Evolutionary conservation across 805 yeast species (phyloP).

Genomic region (Pichia eremophila): DNA sequence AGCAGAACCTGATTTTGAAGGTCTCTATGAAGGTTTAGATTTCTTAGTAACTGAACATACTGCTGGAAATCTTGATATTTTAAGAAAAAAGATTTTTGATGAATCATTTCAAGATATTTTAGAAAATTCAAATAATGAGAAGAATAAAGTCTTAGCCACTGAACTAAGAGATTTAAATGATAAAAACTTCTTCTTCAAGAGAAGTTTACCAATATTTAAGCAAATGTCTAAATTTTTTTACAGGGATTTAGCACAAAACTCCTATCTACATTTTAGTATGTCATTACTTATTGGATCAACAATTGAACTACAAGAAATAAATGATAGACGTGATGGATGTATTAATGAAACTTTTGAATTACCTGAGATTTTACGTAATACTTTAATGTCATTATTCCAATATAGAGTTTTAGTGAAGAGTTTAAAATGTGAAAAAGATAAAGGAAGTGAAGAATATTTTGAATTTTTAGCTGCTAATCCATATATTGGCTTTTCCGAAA

Average conservation of each 20-base stretch:
- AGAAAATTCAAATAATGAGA: constrained; percentile 13
- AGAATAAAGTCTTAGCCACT: constrained; percentile 13
- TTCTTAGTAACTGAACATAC: constrained; percentile 11
- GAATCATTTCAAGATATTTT: constrained; percentile 19
- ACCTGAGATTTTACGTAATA: constrained; percentile 17
- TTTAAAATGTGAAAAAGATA: neutral
- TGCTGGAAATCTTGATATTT: constrained; percentile 21
- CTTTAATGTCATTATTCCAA: constrained; percentile 36
- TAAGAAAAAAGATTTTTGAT: constrained; percentile 23
- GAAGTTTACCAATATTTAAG: neutral
- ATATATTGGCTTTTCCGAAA: constrained; percentile 30
- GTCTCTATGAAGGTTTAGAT: neutral
- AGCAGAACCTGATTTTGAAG: too few species aligned
- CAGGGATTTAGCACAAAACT: constrained; percentile 1
- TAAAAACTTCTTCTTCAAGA: neutral
- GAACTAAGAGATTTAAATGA: constrained; percentile 12
- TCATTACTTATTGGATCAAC: constrained; percentile 34
- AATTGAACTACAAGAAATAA: constrained; percentile 49
- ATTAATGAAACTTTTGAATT: constrained; percentile 1
- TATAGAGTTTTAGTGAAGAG: constrained; percentile 22
- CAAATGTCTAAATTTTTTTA: neutral
- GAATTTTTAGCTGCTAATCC: constrained; percentile 21
- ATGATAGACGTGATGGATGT: constrained; percentile 42
- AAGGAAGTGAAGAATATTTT: constrained; percentile 9
- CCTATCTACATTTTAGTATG: constrained; percentile 13